Evolutionary conservation across 768 basidiomycete species (phyloP).

Genomic region (Leccinum longicurvipes): DNA sequence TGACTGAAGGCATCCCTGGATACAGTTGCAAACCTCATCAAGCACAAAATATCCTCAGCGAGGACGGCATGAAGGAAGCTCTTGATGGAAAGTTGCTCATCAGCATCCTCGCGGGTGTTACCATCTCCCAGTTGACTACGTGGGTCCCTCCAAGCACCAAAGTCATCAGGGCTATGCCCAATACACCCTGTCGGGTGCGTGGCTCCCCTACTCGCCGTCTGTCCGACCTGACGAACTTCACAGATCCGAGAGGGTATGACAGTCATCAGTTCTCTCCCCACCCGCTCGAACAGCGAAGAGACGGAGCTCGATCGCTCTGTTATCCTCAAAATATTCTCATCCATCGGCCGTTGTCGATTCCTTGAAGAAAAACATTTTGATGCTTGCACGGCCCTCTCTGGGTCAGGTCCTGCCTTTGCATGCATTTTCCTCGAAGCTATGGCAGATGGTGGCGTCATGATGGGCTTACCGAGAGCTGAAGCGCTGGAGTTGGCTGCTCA

Average conservation of each 20-base stretch:
- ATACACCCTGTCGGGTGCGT: conserved; percentile 90
- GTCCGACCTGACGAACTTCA: not conserved
- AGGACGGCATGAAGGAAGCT: conserved; percentile 76
- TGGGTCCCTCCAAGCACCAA: conserved; percentile 78
- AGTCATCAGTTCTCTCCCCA: conserved; percentile 73
- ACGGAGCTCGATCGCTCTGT: conserved; percentile 64
- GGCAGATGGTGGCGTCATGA: conserved; percentile 99
- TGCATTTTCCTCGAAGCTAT: conserved; percentile 97
- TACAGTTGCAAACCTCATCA: conserved; percentile 91
- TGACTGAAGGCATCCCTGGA: conserved; percentile 1
- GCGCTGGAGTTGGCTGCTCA: conserved; percentile 95
- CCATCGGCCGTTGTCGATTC: conserved; percentile 93
- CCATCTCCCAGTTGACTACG: conserved; percentile 69
- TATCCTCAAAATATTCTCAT: conserved; percentile 92
- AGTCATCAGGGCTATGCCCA: conserved; percentile 96
- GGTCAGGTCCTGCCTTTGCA: conserved; percentile 95
- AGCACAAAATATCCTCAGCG: conserved; percentile 67
- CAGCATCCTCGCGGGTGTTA: conserved; percentile 97
- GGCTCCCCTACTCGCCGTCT: not conserved
- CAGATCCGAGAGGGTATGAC: conserved; percentile 99
- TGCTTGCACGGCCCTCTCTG: conserved; percentile 94
- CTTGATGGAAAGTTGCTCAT: conserved; percentile 88
- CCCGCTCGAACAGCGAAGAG: conserved; percentile 35
- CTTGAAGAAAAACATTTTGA: conserved; percentile 99
- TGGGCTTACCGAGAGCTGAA: conserved; percentile 93